Evolutionary conservation across 495 filamentous ascomycete genomes (phyloP).

Genomic region (Penicillium verhagenii): DNA sequence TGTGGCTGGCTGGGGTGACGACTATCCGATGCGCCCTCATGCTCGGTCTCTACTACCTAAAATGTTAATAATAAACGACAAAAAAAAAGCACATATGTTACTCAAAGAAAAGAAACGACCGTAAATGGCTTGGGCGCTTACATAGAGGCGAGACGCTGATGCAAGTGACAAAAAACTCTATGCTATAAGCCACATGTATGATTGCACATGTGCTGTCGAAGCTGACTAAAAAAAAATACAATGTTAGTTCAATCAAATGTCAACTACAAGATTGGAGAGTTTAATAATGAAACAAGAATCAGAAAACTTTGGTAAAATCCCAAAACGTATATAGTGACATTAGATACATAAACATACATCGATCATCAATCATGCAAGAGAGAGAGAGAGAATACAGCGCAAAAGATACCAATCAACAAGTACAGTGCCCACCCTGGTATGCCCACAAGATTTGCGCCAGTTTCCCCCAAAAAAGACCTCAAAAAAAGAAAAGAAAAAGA

Average conservation of each 20-base stretch:
- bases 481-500: background rate
- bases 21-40: no score
- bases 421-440: constrained; percentile 1
- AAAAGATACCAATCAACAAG: background rate
- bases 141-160: background rate
- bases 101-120: background rate
- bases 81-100: no score
- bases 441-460: background rate
- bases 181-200: no score
- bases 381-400: constrained; percentile 6
- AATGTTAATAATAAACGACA: no score
- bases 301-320: background rate
- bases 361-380: constrained; percentile 5
- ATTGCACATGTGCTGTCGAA: no score
- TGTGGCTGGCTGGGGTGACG: background rate
- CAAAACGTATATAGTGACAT: constrained; percentile 1
- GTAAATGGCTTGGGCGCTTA: background rate
- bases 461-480: no score
- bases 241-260: no score
- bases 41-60: no score
- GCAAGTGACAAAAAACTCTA: background rate
- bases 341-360: constrained; percentile 8
- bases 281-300: background rate
- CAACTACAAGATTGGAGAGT: background rate
- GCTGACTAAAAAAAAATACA: no score